Evolutionary conservation across 352 stramenopile species (phyloP), one percentile per base, ranked within the genome.

Genomic region (Phytophthora foliorum): DNA sequence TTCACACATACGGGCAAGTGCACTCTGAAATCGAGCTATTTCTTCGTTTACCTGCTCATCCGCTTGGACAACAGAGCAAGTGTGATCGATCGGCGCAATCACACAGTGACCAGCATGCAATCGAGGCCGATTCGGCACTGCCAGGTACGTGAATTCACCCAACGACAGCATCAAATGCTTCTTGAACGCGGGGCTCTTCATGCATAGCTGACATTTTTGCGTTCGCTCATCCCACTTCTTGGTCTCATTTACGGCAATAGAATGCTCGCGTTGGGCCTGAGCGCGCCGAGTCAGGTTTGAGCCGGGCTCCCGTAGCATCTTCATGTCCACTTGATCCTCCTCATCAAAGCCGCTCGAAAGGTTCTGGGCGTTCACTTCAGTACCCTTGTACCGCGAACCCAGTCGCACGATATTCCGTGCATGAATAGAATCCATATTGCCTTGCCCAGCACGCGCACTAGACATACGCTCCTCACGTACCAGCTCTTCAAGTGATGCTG

Each of bases 281-380:
- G 84, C 87, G 8, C 82, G 80, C 34, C 89, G 86, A 16, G 87
- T 95, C 10, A 93, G 57, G 17, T 82, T 78, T 7, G 73, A 74
- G 2, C 77, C 75, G 13, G 82, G 72, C 2, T 74, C 66, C 46
- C 82, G 56, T 27, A 92, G 56, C 80, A 94, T 80, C 34, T 73
- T 86, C 64, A 77, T 89, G 53, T 93, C 81, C 9, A 95, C 68
- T 69, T 91, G 77, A 19, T 93, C 86, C 38, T 95, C 89, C 50
- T 96, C 88, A 39, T 94, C 88, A 62, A 96, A 92, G 11, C 86
- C 86, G 39, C 88, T 96, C 3, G 85, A 83, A 14, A 91, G 62
- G 22, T 87, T 93, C 14, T 72, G 73, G 13, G 76, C 74, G 24
- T 82, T 92, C 29, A 82, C 74, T 69, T 94, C 85, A 0, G 72